Evolutionary conservation across 2,329 filamentous ascomycete genomes (phyloP).

Genomic region (Fusarium tuaranense): DNA sequence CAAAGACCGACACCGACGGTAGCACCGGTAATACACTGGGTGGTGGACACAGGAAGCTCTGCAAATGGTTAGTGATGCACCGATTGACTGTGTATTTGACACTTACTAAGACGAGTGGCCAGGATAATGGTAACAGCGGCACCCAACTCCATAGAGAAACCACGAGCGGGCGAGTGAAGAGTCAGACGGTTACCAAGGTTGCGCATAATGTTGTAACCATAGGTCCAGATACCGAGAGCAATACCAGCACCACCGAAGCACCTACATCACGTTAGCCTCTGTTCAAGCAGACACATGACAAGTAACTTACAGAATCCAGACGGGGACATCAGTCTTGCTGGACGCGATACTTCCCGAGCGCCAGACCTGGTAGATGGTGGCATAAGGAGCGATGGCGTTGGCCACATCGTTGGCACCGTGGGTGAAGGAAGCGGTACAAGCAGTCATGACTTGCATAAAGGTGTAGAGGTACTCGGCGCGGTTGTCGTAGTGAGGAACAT

Average conservation of each 20-base stretch:
- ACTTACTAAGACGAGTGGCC: slow-evolving; percentile 67
- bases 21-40: slow-evolving; percentile 73
- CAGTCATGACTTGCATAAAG: slow-evolving; percentile 71
- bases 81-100: too few species aligned
- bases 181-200: slow-evolving; percentile 73
- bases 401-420: slow-evolving; percentile 77
- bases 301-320: slow-evolving; percentile 65
- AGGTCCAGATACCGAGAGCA: slow-evolving; percentile 69
- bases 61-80: slow-evolving; percentile 1
- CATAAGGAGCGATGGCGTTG: slow-evolving; percentile 72
- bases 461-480: slow-evolving; percentile 67
- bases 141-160: slow-evolving; percentile 71
- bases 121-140: slow-evolving; percentile 71
- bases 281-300: too few species aligned
- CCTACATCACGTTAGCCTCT: slow-evolving; percentile 15
- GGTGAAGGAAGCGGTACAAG: slow-evolving; percentile 72
- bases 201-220: slow-evolving; percentile 75
- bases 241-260: slow-evolving; percentile 64
- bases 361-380: slow-evolving; percentile 73
- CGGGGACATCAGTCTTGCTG: slow-evolving; percentile 62
- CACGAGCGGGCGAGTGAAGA: slow-evolving; percentile 69
- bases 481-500: slow-evolving; percentile 71
- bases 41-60: slow-evolving; percentile 73
- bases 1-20: slow-evolving; percentile 73
- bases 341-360: background rate